A percentile compares a stretch with the other conserved stretches of the same genome.
Conservation (phyloP, 306 rosid genomes). For the Oemleria cerasiformis region DNA sequence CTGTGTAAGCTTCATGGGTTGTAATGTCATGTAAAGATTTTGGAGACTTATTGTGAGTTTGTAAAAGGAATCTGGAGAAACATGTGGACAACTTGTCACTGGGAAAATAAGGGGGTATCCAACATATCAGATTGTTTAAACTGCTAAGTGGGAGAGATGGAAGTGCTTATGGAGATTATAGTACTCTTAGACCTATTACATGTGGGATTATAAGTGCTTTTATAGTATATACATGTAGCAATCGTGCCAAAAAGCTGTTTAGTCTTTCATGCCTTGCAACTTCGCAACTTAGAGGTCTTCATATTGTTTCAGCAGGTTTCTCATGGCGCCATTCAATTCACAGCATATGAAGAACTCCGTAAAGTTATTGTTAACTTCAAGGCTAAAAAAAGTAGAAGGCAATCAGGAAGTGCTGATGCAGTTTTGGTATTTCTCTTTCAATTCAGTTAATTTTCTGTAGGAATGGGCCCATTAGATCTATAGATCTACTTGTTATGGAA, state of each 20-base stretch:
- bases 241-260: background rate
- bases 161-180: constrained; percentile 4
- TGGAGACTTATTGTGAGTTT: background rate
- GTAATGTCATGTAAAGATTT: background rate
- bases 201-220: background rate
- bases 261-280: constrained; percentile 12
- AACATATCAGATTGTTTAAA: background rate
- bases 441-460: background rate
- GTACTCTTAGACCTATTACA: constrained; percentile 7
- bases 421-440: constrained; percentile 51
- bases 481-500: background rate
- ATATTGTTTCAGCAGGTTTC: constrained; percentile 79
- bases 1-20: background rate
- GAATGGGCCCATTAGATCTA: background rate
- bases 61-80: background rate
- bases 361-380: constrained; percentile 54
- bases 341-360: constrained; percentile 85
- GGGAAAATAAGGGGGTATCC: background rate
- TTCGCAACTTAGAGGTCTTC: constrained; percentile 17
- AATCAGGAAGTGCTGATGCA: constrained; percentile 39
- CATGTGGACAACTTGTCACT: background rate
- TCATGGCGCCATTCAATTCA: constrained; percentile 94
- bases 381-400: constrained; percentile 34
- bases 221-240: background rate
- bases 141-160: background rate